Evolutionary conservation across 2,329 filamentous ascomycete genomes (phyloP).

Genomic region (Pseudocercospora fijiensis): DNA sequence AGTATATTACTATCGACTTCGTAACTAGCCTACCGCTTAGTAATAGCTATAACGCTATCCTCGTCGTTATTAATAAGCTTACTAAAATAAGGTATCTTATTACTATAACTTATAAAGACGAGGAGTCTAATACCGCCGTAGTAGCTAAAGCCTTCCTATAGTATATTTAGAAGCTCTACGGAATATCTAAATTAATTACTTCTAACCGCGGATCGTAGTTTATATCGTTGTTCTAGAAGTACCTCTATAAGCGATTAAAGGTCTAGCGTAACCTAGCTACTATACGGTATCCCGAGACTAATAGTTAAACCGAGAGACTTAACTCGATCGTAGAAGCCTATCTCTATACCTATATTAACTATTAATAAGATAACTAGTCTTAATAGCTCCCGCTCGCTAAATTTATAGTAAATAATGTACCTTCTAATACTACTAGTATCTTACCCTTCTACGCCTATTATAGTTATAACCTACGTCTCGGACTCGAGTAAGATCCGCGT

Average conservation of each 20-base stretch:
- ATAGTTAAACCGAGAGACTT: background rate
- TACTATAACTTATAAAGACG: background rate
- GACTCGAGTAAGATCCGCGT: background rate
- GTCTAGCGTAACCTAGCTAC: background rate
- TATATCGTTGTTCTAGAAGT: background rate
- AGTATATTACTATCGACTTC: slow-evolving; percentile 4
- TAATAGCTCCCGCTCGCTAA: background rate
- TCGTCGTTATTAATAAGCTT: background rate
- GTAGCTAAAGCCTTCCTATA: background rate
- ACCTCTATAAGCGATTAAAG: background rate
- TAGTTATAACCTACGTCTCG: background rate
- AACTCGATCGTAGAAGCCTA: background rate
- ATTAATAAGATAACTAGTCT: background rate
- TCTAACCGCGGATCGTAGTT: background rate
- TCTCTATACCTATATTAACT: background rate
- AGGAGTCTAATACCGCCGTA: background rate
- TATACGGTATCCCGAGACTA: background rate
- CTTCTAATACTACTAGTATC: background rate
- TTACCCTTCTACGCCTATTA: background rate
- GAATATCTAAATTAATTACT: background rate
- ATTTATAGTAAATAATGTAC: background rate
- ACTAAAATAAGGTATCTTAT: slow-evolving; percentile 2
- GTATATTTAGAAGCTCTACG: slow-evolving; percentile 5
- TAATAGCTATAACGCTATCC: background rate
- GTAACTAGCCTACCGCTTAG: background rate